Percentiles rank a stretch among this genome's conserved stretches.
phyloP scores from a whole-genome alignment of 495 filamentous ascomycete genomes.

The Aspergillus saccharolyticus region DNA sequence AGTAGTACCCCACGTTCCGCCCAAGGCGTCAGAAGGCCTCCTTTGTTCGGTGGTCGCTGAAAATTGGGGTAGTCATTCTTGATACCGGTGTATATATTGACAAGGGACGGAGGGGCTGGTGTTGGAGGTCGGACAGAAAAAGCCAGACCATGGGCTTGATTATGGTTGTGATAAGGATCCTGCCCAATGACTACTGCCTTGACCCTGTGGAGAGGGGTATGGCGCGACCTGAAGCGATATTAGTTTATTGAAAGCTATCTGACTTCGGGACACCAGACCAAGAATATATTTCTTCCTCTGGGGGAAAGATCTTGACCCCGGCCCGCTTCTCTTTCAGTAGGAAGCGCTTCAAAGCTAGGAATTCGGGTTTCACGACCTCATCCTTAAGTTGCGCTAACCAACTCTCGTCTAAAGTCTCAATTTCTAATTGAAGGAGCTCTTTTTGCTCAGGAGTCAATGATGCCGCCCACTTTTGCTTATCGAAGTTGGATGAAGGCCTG shows the following conservation, averaged over 20 bases:
- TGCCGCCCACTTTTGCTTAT: conserved; percentile 82
- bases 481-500: conserved; percentile 53
- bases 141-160: conserved; percentile 92
- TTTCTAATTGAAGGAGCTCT: conserved; percentile 77
- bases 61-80: conserved; percentile 85
- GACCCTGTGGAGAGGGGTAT: conserved; percentile 81
- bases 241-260: not conserved
- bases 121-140: conserved; percentile 93
- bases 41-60: conserved; percentile 63
- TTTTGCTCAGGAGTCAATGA: conserved; percentile 77
- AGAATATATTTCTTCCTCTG: conserved; percentile 83
- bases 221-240: conserved; percentile 60
- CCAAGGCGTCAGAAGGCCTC: conserved; percentile 85
- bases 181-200: conserved; percentile 90
- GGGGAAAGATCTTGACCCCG: conserved; percentile 77
- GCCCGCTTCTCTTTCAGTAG: conserved; percentile 70
- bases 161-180: conserved; percentile 92
- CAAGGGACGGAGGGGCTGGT: conserved; percentile 75
- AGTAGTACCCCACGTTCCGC: conserved; percentile 86
- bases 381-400: conserved; percentile 87
- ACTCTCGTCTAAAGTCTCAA: conserved; percentile 82
- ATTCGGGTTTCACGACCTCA: conserved; percentile 69
- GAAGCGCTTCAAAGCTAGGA: conserved; percentile 83
- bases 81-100: conserved; percentile 86
- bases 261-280: conserved; percentile 54